phyloP scores from a whole-genome alignment of 2,329 filamentous ascomycete genomes.

The Aspergillus novofumigatus region DNA sequence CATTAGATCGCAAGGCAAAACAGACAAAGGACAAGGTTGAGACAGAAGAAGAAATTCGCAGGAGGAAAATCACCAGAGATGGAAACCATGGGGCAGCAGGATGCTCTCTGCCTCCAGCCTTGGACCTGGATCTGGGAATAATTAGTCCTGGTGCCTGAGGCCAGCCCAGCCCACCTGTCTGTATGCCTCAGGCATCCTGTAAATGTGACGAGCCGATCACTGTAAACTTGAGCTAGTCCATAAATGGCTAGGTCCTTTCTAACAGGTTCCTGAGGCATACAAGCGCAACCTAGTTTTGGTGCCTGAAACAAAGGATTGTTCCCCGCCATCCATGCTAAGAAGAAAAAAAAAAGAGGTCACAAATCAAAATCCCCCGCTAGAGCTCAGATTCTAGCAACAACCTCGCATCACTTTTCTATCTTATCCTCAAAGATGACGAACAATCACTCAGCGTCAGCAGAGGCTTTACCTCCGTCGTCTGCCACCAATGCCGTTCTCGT shows the following conservation, averaged over 20 bases:
- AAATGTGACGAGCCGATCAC: not conserved
- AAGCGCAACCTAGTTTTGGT: not conserved
- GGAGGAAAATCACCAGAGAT: constrained; percentile 3
- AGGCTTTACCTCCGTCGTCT: constrained; percentile 48
- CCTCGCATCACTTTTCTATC: not conserved
- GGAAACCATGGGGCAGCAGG: not conserved
- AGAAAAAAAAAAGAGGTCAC: constrained; percentile 9
- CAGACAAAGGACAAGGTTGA: not conserved
- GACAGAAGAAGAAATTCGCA: constrained; percentile 3
- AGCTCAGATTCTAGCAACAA: not conserved
- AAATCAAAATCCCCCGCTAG: not conserved
- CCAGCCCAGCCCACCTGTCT: not conserved
- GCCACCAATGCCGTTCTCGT: constrained; percentile 80
- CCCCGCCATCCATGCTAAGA: constrained; percentile 1
- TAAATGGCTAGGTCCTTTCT: not conserved
- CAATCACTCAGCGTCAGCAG: constrained; percentile 15
- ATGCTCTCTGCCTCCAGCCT: too few relatives aligned
- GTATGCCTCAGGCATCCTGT: not conserved
- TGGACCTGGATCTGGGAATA: not conserved
- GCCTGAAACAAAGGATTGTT: constrained; percentile 5
- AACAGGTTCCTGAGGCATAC: constrained; percentile 1
- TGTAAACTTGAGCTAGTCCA: not conserved
- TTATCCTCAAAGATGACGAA: not conserved
- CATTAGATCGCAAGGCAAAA: constrained; percentile 1
- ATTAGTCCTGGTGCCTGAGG: not conserved